Conservation (phyloP, 1,284 basidiomycete genomes). For the Tranzscheliella williamsii region DNA sequence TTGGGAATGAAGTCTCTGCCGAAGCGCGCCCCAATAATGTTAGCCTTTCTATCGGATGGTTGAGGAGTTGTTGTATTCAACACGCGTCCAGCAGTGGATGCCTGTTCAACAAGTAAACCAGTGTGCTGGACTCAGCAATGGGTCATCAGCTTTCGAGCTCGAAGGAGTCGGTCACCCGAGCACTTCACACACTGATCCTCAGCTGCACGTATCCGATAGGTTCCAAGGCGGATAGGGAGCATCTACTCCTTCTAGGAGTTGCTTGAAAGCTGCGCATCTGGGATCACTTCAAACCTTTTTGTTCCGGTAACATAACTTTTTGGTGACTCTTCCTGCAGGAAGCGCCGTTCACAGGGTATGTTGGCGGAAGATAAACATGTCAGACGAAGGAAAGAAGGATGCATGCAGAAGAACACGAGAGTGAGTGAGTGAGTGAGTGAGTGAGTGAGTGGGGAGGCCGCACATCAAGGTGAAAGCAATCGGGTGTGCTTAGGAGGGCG, state of each 20-base stretch:
- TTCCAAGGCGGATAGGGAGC: constrained; percentile 44
- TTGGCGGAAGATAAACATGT: too few species aligned
- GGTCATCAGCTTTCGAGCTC: constrained; percentile 37
- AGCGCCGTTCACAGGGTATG: too few species aligned
- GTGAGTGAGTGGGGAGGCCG: too few species aligned
- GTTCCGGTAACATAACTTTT: too few species aligned
- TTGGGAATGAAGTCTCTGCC: constrained; percentile 40
- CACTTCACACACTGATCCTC: constrained; percentile 46
- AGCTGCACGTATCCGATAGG: constrained; percentile 46
- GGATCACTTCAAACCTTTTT: constrained; percentile 39
- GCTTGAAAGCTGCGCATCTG: constrained; percentile 48
- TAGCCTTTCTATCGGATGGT: constrained; percentile 45
- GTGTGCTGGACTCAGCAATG: constrained; percentile 28
- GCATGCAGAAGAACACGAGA: too few species aligned
- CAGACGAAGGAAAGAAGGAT: too few species aligned
- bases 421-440: too few species aligned
- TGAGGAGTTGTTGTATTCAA: constrained; percentile 33
- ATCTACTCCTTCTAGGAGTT: constrained; percentile 17
- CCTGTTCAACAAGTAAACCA: constrained; percentile 42
- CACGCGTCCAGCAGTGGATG: constrained; percentile 42
- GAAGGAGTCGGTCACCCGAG: constrained; percentile 48
- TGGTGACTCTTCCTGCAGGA: too few species aligned
- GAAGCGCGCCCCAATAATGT: constrained; percentile 45
- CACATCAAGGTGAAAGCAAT: too few species aligned
- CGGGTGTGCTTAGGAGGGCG: too few species aligned